Conservation (phyloP, 1,284 basidiomycete genomes). For the Marasmius sp. region DNA sequence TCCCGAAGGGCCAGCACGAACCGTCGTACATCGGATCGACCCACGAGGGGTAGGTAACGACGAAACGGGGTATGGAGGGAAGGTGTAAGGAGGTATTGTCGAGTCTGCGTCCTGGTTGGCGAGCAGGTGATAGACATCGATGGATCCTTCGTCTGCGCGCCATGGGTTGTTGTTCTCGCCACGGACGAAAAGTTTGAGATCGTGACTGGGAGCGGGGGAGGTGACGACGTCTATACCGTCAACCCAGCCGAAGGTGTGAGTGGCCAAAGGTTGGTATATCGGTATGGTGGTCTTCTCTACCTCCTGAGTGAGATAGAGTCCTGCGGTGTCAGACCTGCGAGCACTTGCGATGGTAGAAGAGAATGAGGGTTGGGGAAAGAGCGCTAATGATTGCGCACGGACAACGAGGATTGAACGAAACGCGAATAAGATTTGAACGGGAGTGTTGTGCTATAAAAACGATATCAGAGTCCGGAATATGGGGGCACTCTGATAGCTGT, state of each 20-base stretch:
- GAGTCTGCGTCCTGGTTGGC: constrained; percentile 30
- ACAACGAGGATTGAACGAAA: constrained; percentile 51
- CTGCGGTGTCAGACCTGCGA: background rate
- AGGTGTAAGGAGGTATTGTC: constrained; percentile 32
- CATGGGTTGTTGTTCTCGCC: constrained; percentile 60
- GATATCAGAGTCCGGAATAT: constrained; percentile 7
- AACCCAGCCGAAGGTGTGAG: constrained; percentile 62
- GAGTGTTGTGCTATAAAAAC: constrained; percentile 38
- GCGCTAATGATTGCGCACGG: constrained; percentile 53
- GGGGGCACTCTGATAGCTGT: background rate
- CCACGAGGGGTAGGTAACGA: constrained; percentile 43
- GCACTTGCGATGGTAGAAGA: constrained; percentile 11
- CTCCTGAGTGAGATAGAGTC: constrained; percentile 1
- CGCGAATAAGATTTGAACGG: constrained; percentile 51
- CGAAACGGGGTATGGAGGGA: constrained; percentile 39
- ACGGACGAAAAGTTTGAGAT: constrained; percentile 53
- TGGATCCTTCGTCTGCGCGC: constrained; percentile 44
- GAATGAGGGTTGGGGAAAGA: constrained; percentile 49
- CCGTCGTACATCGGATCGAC: constrained; percentile 48
- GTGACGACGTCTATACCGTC: constrained; percentile 63
- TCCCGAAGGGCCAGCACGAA: constrained; percentile 50
- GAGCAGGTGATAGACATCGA: constrained; percentile 48
- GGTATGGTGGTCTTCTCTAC: constrained; percentile 5
- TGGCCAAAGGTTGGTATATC: constrained; percentile 37
- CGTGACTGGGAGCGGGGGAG: constrained; percentile 22